These are phyloP conservation scores for Penicillium crustosum DNA, from an alignment of 2,329 filamentous ascomycete genomes.

Conservation along the genomic window DNA sequence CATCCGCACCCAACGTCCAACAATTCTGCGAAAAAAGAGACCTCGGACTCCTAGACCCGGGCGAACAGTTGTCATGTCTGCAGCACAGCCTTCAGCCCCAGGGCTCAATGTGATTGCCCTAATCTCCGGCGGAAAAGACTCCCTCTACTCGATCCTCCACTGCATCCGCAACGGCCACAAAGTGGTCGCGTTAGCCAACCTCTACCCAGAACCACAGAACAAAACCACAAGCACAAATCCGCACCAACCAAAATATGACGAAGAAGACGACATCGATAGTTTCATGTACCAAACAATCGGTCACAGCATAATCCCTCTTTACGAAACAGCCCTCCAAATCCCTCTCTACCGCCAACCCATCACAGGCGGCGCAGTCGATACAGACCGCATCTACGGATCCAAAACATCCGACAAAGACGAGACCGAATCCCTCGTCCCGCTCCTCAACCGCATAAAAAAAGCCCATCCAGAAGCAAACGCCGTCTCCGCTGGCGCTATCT, in stretches of 20 bases:
- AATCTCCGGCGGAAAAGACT: conserved; percentile 96
- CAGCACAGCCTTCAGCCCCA: conserved; percentile 34
- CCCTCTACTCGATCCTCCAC: conserved; percentile 88
- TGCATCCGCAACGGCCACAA: conserved; percentile 82
- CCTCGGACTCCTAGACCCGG: not conserved
- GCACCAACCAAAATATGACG: conserved; percentile 15
- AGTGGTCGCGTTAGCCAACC: conserved; percentile 84
- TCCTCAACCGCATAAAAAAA: conserved; percentile 66
- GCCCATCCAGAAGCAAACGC: conserved; percentile 80
- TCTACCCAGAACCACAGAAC: conserved; percentile 60
- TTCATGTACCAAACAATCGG: conserved; percentile 99
- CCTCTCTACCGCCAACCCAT: conserved; percentile 84
- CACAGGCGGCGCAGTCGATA: conserved; percentile 67
- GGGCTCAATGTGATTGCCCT: conserved; percentile 77
- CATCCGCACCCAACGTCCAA: conserved; percentile 4
- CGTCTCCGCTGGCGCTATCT: conserved; percentile 83
- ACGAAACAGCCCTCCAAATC: conserved; percentile 72
- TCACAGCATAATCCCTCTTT: conserved; percentile 81
- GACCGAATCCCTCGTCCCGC: conserved; percentile 79
- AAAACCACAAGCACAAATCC: not conserved
- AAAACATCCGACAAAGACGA: conserved; percentile 60
- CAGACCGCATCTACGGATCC: conserved; percentile 67
- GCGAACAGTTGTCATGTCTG: conserved; percentile 25
- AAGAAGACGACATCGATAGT: conserved; percentile 74
- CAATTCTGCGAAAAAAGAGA: conserved; percentile 6